Conservation (phyloP, 768 basidiomycete genomes). For the Kwoniella dejecticola region DNA sequence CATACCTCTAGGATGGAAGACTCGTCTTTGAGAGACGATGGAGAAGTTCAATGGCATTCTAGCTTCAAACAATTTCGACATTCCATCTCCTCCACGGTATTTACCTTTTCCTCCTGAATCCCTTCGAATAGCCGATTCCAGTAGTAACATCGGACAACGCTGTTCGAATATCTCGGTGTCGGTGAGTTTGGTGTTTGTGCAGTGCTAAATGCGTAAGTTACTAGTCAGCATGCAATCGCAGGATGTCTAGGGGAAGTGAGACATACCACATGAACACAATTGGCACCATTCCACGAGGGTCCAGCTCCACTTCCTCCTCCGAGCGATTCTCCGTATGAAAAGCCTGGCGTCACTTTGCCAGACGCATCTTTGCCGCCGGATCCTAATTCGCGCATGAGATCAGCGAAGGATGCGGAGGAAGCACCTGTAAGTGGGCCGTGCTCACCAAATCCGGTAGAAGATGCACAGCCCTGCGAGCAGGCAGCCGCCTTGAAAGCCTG, state of each 20-base stretch:
- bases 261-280: constrained; percentile 32
- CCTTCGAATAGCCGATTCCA: constrained; percentile 34
- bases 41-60: constrained; percentile 37
- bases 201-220: constrained; percentile 18
- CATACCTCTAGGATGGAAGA: constrained; percentile 43
- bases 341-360: constrained; percentile 18
- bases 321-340: constrained; percentile 73
- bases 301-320: constrained; percentile 50
- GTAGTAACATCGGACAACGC: constrained; percentile 39
- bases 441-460: constrained; percentile 34
- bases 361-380: constrained; percentile 15
- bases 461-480: constrained; percentile 36
- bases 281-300: constrained; percentile 42
- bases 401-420: constrained; percentile 72
- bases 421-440: constrained; percentile 61
- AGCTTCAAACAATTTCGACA: constrained; percentile 44
- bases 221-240: constrained; percentile 18
- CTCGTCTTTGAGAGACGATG: constrained; percentile 42
- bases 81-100: constrained; percentile 43
- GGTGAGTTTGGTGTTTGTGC: constrained; percentile 25
- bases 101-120: constrained; percentile 40
- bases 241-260: constrained; percentile 10
- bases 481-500: constrained; percentile 67
- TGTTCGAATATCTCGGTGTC: constrained; percentile 36
- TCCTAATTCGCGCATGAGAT: constrained; percentile 15